These are phyloP conservation scores for Amphicarpaea edgeworthii DNA, from an alignment of 306 rosid species.

Conservation along the genomic window DNA sequence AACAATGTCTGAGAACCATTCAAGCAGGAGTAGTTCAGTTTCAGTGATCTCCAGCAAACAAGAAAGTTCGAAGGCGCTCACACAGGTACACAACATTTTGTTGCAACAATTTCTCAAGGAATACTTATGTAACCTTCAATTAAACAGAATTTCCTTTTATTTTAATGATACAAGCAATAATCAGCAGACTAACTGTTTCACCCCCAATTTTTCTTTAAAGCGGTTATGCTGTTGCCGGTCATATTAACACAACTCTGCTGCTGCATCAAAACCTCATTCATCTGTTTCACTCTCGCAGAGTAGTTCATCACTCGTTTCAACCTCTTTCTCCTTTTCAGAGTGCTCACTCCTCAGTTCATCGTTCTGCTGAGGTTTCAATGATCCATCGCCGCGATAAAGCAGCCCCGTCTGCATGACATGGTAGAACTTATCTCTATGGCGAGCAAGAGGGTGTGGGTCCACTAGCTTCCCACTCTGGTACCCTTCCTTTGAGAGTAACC, in stretches of 20 bases:
- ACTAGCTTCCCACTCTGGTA: slow-evolving; percentile 79
- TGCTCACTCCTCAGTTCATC: slow-evolving; percentile 51
- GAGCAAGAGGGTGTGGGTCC: slow-evolving; percentile 77
- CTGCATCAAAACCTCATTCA: slow-evolving; percentile 46
- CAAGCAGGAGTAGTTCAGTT: not conserved
- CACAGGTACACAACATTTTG: not conserved
- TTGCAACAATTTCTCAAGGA: not conserved
- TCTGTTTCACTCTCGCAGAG: slow-evolving; percentile 48
- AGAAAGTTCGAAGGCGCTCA: slow-evolving; percentile 16
- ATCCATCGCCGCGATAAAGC: slow-evolving; percentile 72
- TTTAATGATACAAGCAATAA: slow-evolving; percentile 2
- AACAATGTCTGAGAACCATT: not conserved
- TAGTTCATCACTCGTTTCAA: slow-evolving; percentile 51
- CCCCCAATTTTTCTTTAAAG: not conserved
- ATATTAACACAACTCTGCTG: slow-evolving; percentile 42
- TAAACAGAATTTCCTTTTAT: slow-evolving; percentile 10
- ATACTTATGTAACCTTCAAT: slow-evolving; percentile 18
- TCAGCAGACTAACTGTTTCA: not conserved
- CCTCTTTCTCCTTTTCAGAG: slow-evolving; percentile 39
- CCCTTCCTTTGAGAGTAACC: slow-evolving; percentile 77
- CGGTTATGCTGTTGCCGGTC: slow-evolving; percentile 14
- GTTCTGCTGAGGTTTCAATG: slow-evolving; percentile 45
- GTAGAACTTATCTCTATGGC: slow-evolving; percentile 72
- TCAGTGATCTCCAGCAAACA: slow-evolving; percentile 15
- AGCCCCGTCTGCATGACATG: slow-evolving; percentile 91